Conservation (phyloP, 1,139 yeast species). For the Kodamaea alishanica region DNA sequence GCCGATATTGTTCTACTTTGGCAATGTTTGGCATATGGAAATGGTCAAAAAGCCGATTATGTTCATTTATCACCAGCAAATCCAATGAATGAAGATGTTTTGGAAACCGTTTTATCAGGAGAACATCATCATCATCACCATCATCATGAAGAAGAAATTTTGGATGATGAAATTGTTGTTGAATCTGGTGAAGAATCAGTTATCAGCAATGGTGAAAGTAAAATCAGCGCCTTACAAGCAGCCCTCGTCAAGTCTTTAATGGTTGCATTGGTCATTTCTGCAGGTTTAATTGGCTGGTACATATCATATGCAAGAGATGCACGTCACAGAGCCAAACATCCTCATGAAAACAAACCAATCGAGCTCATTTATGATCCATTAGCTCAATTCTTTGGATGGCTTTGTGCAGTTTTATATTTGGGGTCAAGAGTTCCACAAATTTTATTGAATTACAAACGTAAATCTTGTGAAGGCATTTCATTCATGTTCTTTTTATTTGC, state of each 20-base stretch:
- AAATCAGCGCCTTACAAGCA: slow-evolving; percentile 18
- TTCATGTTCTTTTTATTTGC: slow-evolving; percentile 91
- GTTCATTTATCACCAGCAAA: slow-evolving; percentile 88
- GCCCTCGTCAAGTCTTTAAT: slow-evolving; percentile 54
- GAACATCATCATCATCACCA: slow-evolving; percentile 23
- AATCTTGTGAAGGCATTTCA: slow-evolving; percentile 90
- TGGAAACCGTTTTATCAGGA: slow-evolving; percentile 52
- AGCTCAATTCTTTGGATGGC: slow-evolving; percentile 90
- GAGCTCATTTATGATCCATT: slow-evolving; percentile 60
- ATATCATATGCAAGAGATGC: slow-evolving; percentile 49
- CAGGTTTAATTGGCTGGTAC: slow-evolving; percentile 88
- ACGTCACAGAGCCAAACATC: slow-evolving; percentile 26
- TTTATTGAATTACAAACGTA: slow-evolving; percentile 72
- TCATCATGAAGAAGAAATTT: slow-evolving; percentile 11
- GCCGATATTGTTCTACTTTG: slow-evolving; percentile 81
- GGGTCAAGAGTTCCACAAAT: slow-evolving; percentile 93
- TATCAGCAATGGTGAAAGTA: slow-evolving; percentile 8
- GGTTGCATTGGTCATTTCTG: slow-evolving; percentile 64
- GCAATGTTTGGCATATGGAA: slow-evolving; percentile 74
- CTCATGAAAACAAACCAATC: slow-evolving; percentile 28
- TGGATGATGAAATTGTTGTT: slow-evolving; percentile 15
- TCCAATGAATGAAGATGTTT: slow-evolving; percentile 69
- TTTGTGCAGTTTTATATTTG: slow-evolving; percentile 79
- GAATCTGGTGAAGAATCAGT: slow-evolving; percentile 7
- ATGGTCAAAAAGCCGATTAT: slow-evolving; percentile 62